Conservation (phyloP, 176 grass and related monocot species). For the Eragrostis curvula region DNA sequence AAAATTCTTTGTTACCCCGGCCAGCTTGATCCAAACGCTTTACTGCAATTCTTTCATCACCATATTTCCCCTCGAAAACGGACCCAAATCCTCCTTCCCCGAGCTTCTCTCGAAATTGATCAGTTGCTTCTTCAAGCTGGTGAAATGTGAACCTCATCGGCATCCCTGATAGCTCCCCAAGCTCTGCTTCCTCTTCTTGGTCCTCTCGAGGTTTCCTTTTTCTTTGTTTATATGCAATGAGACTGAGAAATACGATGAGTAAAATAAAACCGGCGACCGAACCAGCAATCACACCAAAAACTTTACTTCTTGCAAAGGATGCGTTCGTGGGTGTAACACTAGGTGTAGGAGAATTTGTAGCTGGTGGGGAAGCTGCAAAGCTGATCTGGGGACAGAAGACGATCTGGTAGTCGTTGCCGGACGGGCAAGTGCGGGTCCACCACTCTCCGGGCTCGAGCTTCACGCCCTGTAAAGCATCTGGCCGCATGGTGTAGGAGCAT, state of each 20-base stretch:
- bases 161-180: not conserved
- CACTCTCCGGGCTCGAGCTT: not conserved
- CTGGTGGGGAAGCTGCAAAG: not conserved
- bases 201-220: not conserved
- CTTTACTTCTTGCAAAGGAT: not conserved
- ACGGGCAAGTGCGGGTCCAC: constrained; percentile 32
- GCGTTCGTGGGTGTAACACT: no score
- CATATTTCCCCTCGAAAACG: constrained; percentile 26
- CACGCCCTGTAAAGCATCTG: not conserved
- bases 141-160: constrained; percentile 35
- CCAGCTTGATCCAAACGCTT: constrained; percentile 44
- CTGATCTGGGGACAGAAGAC: constrained; percentile 41
- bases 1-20: constrained; percentile 48
- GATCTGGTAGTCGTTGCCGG: constrained; percentile 39
- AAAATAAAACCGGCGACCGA: not conserved
- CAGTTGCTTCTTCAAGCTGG: constrained; percentile 10
- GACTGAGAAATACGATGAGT: not conserved
- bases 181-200: constrained; percentile 14
- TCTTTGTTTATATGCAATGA: not conserved
- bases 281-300: not conserved
- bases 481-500: constrained; percentile 55
- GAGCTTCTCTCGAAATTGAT: constrained; percentile 15
- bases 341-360: not conserved
- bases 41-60: constrained; percentile 25
- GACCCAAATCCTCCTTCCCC: constrained; percentile 46